These are phyloP conservation scores for Ligustrum vulgare DNA, from an alignment of 257 asterid species.

Conservation along the genomic window DNA sequence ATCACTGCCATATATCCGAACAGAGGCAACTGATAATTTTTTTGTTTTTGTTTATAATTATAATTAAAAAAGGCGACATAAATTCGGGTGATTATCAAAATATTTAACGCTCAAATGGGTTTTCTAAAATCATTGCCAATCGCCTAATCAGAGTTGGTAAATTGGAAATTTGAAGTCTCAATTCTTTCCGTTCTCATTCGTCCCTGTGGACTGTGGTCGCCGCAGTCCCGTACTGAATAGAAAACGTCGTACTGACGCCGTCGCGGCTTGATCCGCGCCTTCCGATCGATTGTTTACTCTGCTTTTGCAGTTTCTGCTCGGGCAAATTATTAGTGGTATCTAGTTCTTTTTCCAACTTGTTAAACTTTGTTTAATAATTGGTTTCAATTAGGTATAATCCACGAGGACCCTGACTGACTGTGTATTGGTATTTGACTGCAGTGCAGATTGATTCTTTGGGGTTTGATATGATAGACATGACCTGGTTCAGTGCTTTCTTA, in stretches of 20 bases:
- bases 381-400: not conserved
- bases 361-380: not conserved
- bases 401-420: not conserved
- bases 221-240: no score
- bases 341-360: not conserved
- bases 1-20: no score
- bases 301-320: constrained; percentile 5
- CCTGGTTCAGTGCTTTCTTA: constrained; percentile 70
- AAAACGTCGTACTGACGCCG: no score
- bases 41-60: no score
- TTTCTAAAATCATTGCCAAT: no score
- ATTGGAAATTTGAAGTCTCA: not conserved
- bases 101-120: no score
- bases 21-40: no score
- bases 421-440: constrained; percentile 28
- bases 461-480: constrained; percentile 65
- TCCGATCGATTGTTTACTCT: not conserved
- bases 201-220: not conserved
- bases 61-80: no score
- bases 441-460: constrained; percentile 37
- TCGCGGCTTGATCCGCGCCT: not conserved
- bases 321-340: constrained; percentile 27
- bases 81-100: no score
- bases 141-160: no score
- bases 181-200: not conserved